Base-by-base conservation (phyloP, 2,329 filamentous ascomycete species). In the Aureobasidium sp. region DNA sequence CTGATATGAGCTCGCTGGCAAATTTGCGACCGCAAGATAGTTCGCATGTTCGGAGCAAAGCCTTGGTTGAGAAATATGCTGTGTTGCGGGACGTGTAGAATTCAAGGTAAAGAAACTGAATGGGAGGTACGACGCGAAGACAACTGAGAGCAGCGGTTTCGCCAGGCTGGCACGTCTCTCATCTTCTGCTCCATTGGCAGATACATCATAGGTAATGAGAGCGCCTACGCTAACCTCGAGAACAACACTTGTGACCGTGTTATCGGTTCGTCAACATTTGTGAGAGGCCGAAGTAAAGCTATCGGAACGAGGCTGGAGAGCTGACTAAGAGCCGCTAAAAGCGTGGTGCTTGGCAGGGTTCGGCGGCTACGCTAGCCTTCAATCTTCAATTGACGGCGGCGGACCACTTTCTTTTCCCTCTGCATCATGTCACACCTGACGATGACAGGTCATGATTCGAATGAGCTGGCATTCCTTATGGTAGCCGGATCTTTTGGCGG, bases 321-420 rank as follows among this genome's bases (percentile, higher is more conserved):
- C n/a, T 11, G 27, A 27, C 20, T 38, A 18, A 18, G 31, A 58
- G 40, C 40, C 25, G 40, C 31, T n/a, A n/a, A 27, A 25, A 42
- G 42, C 25, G 56, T 29, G 56, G 43, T n/a, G n/a, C 56, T 60
- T 25, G 56, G 56, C 43, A 38, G 29, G 56, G 43, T 38, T 13
- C 23, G 20, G 56, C 56, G 56, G 25, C 40, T 60, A 60, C 56
- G 56, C 56, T 60, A 60, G 38, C 56, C 56, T 48, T n/a, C 16
- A 7, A 20, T 42, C 54, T 29, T n/a, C 10, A 18, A 43, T 18
- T 25, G 11, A 40, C n/a, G n/a, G n/a, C 38, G 25, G 45, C 54
- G 20, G 31, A 55, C 33, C 53, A 55, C 53, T 25, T 20, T 29
- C 23, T 3, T 42, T 58, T 40, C 11, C 33, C n/a, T n/a, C 56